Conservation (phyloP, 192 early-diverging fungal species). For the Coemansia erecta region DNA sequence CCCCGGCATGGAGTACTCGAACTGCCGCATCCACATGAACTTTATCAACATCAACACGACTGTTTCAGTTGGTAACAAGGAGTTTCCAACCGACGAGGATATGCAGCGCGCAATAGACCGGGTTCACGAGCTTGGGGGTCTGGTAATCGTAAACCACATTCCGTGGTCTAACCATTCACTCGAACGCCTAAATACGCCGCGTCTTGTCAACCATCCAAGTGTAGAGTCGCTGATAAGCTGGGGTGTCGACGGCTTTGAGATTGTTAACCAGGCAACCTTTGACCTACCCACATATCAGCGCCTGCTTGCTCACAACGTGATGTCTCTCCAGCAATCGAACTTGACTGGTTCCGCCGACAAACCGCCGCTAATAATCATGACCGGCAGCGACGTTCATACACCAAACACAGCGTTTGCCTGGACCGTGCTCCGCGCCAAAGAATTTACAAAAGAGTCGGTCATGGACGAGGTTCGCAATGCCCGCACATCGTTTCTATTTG, state of each 20-base stretch:
- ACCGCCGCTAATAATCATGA: constrained; percentile 55
- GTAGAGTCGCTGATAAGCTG: constrained; percentile 55
- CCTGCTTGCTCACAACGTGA: constrained; percentile 7
- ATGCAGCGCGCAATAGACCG: constrained; percentile 57
- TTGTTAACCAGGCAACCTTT: constrained; percentile 61
- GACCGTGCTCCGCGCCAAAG: constrained; percentile 57
- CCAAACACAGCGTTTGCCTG: constrained; percentile 63
- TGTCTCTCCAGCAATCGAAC: too few species aligned
- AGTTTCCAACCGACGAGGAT: constrained; percentile 62
- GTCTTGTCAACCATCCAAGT: constrained; percentile 63
- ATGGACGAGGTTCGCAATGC: constrained; percentile 58
- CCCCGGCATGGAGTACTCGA: constrained; percentile 69
- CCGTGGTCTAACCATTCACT: constrained; percentile 71
- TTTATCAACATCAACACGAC: constrained; percentile 64
- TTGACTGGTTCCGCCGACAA: constrained; percentile 3
- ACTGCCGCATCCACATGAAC: constrained; percentile 72
- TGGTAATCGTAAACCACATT: constrained; percentile 76
- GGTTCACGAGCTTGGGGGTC: constrained; percentile 64
- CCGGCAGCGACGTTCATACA: constrained; percentile 66
- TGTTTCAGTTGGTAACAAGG: constrained; percentile 40
- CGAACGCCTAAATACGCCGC: constrained; percentile 54
- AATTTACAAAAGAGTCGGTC: constrained; percentile 52
- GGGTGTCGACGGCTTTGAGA: constrained; percentile 74
- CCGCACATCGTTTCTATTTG: constrained; percentile 63
- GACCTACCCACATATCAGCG: constrained; percentile 59